Evolutionary conservation across 2,329 filamentous ascomycete species (phyloP).

Genomic region (Bipolaris victoriae): DNA sequence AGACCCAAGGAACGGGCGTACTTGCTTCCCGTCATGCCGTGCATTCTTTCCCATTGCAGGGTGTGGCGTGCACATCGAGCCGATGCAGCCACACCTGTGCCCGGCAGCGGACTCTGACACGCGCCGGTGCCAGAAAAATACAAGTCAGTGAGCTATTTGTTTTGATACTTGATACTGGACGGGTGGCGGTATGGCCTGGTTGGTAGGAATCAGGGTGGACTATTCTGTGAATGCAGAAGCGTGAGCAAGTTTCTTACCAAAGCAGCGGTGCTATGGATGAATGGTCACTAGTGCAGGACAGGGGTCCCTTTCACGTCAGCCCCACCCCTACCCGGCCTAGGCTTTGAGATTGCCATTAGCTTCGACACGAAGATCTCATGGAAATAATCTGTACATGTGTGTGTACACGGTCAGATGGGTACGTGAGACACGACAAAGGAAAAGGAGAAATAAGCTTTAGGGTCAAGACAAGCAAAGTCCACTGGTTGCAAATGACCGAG

Average conservation of each 20-base stretch:
- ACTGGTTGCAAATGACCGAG: neutral
- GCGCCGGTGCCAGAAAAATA: conserved; percentile 21
- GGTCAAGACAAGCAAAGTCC: neutral
- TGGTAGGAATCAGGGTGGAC: conserved; percentile 13
- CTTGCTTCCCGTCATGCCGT: conserved; percentile 30
- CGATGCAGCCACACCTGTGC: conserved; percentile 16
- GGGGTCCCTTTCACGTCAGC: conserved; percentile 25
- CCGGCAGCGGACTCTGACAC: conserved; percentile 16
- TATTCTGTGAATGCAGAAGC: conserved; percentile 19
- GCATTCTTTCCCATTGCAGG: conserved; percentile 32
- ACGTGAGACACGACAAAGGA: neutral
- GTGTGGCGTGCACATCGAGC: conserved; percentile 34
- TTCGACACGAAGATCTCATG: neutral
- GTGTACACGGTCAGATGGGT: neutral
- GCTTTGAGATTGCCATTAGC: neutral
- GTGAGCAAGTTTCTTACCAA: conserved; percentile 45
- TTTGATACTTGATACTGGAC: conserved; percentile 14
- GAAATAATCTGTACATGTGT: conserved; percentile 1
- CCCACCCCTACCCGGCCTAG: neutral
- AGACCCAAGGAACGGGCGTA: conserved; percentile 17
- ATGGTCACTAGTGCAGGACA: conserved; percentile 24
- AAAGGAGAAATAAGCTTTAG: neutral
- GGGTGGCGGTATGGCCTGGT: conserved; percentile 26
- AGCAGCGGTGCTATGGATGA: conserved; percentile 21
- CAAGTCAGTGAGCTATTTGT: conserved; percentile 30